Evolutionary conservation across 371 early-diverging fungal species (phyloP).

Genomic region (Saksenaea oblongispora): DNA sequence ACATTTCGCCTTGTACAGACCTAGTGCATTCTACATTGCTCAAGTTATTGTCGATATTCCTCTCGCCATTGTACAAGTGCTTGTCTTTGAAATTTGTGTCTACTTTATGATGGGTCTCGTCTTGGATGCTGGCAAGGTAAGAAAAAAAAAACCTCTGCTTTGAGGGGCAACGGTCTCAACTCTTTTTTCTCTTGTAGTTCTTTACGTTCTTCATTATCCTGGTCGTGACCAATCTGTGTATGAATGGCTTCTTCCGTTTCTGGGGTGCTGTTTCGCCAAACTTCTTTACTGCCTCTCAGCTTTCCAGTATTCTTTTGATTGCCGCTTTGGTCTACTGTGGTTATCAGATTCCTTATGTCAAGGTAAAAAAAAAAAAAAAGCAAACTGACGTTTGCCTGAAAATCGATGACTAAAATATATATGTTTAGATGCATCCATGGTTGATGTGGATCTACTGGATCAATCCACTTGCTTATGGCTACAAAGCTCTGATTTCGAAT

Average conservation of each 20-base stretch:
- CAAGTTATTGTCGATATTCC: constrained; percentile 54
- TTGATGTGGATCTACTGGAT: constrained; percentile 74
- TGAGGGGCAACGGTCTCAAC: constrained; percentile 11
- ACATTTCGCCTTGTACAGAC: constrained; percentile 63
- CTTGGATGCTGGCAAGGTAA: constrained; percentile 51
- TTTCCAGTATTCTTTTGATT: constrained; percentile 56
- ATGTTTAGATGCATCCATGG: constrained; percentile 68
- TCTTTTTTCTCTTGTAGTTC: constrained; percentile 47
- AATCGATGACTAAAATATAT: constrained; percentile 31
- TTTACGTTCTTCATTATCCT: constrained; percentile 56
- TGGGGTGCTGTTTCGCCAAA: constrained; percentile 59
- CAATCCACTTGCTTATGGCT: constrained; percentile 69
- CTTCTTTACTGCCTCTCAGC: constrained; percentile 58
- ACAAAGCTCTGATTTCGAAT: constrained; percentile 66
- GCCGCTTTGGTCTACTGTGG: constrained; percentile 62
- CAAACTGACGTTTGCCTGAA: no score
- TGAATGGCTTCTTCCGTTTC: constrained; percentile 66
- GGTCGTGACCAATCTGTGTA: constrained; percentile 50
- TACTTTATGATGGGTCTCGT: constrained; percentile 66
- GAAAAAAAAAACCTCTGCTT: constrained; percentile 25
- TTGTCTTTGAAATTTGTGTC: constrained; percentile 39
- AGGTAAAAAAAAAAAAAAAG: background rate
- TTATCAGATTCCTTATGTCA: constrained; percentile 48
- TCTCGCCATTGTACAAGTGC: constrained; percentile 44
- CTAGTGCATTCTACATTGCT: constrained; percentile 61